Evolutionary conservation across 2,329 filamentous ascomycete genomes (phyloP), one percentile per base, ranked within the genome.

Genomic region (Teratosphaeria viscida): DNA sequence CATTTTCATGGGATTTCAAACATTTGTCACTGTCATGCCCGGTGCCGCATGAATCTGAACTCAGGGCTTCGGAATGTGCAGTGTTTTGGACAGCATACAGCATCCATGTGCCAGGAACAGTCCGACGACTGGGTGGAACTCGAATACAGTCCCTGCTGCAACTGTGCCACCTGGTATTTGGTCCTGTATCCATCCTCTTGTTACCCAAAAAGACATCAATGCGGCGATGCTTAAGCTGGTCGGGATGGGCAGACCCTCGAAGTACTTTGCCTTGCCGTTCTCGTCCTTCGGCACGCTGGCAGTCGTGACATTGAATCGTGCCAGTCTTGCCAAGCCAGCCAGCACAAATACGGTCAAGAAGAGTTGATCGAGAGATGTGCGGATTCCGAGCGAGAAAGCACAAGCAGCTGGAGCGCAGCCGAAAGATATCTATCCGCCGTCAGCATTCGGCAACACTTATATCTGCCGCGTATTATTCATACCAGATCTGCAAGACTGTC

Each of bases 221-320:
- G 81, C 84, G 63, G 90, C 90, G 66, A 95, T 85, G 1, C 82
- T 86, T 27, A 97, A 79, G 27, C 89, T 92, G 2, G 91, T 97
- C 1, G 94, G 94, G 69, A 97, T 96, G 0, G 94, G 94, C 0
- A 92, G 95, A 67, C 94, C 94, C 77, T 99, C 94, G 68, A 99
- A 99, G 77, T 95, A 99, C 71, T 88, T 84, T 61, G 89, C 90
- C 78, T 99, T 99, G 67, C 94, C 94, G 0, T 83, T 84, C 55
- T 85, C 87, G 73, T 99, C 94, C 77, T 97, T 96, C 63, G 94
- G 94, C 12, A 99, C 83, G 66, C 87, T 85, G 39, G 86, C 82
- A 43, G 94, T 92, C 11, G 94, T 97, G 57, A 99, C 94, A 75
- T 99, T 99, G 85, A 99, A 99, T 65, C 94, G 88, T 54, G 94